These are phyloP conservation scores for Suillus spraguei DNA, from an alignment of 768 basidiomycete species.

Conservation along the genomic window DNA sequence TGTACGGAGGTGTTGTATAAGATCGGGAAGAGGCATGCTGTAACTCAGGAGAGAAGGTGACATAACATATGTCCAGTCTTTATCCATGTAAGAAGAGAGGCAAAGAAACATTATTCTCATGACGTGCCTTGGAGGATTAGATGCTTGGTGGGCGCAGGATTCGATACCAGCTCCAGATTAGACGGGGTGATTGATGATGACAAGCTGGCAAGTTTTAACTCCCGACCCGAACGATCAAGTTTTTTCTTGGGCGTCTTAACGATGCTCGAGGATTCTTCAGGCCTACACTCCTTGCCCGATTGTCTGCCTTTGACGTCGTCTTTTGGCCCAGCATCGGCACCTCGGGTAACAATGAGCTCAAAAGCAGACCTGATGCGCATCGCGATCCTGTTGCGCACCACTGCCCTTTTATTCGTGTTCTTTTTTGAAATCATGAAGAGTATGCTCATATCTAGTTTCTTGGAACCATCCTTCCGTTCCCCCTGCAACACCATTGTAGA, in stretches of 20 bases:
- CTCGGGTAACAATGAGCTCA: slow-evolving; percentile 8
- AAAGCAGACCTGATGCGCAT: slow-evolving; percentile 11
- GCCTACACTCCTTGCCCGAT: neutral
- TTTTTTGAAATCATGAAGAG: slow-evolving; percentile 13
- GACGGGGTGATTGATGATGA: neutral
- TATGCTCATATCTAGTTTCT: slow-evolving; percentile 7
- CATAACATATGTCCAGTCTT: slow-evolving; percentile 34
- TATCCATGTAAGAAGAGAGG: neutral
- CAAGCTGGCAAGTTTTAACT: neutral
- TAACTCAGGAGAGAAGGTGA: slow-evolving; percentile 26
- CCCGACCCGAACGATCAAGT: neutral
- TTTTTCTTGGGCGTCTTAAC: slow-evolving; percentile 6
- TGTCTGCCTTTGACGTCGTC: neutral
- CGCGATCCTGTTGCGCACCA: slow-evolving; percentile 11
- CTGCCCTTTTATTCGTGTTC: slow-evolving; percentile 11
- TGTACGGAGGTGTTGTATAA: slow-evolving; percentile 25
- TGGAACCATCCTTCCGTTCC: neutral
- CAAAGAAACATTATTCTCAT: neutral
- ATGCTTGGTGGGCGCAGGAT: slow-evolving; percentile 1
- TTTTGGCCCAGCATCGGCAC: neutral
- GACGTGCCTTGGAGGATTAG: slow-evolving; percentile 24
- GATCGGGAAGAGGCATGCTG: slow-evolving; percentile 24
- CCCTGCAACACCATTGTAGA: neutral
- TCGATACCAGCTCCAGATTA: neutral
- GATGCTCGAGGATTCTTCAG: neutral